phyloP scores from a whole-genome alignment of 495 filamentous ascomycete species.

The Annulohypoxylon stygium region DNA sequence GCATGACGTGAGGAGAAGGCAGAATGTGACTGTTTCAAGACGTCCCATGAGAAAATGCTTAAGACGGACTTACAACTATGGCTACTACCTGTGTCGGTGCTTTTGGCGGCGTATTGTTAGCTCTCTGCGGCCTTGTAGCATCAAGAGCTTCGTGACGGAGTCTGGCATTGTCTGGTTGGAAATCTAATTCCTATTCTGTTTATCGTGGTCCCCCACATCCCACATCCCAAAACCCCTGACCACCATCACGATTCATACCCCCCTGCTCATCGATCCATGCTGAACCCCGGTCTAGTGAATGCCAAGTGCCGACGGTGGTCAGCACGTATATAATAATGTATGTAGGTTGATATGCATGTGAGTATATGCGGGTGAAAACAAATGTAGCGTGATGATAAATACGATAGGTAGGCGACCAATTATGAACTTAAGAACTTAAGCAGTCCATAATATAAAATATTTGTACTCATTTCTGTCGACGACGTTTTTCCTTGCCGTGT shows the following conservation, averaged over 20 bases:
- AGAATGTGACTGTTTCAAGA: slow-evolving; percentile 43
- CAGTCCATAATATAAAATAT: too few relatives aligned
- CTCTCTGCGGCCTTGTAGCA: slow-evolving; percentile 23
- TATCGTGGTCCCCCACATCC: slow-evolving; percentile 34
- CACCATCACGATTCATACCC: slow-evolving; percentile 3
- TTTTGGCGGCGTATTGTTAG: slow-evolving; percentile 22
- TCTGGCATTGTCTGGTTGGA: slow-evolving; percentile 12
- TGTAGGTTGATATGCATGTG: not conserved
- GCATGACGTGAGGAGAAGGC: slow-evolving; percentile 36
- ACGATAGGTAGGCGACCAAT: slow-evolving; percentile 38
- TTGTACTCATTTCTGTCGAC: not conserved
- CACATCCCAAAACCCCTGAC: slow-evolving; percentile 22
- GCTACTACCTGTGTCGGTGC: slow-evolving; percentile 25
- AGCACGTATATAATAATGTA: slow-evolving; percentile 20
- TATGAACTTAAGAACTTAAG: not conserved
- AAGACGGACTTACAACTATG: slow-evolving; percentile 6
- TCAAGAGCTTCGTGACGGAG: slow-evolving; percentile 14
- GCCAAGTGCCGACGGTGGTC: slow-evolving; percentile 36
- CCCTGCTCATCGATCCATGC: slow-evolving; percentile 19
- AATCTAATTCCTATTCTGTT: slow-evolving; percentile 6
- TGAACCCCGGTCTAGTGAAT: slow-evolving; percentile 19
- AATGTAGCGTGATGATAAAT: slow-evolving; percentile 6
- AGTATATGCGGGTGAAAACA: slow-evolving; percentile 16
- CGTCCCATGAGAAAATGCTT: slow-evolving; percentile 18
- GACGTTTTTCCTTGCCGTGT: slow-evolving; percentile 20